A percentile compares a stretch with the other conserved stretches of the same genome.
phyloP scores from a whole-genome alignment of 257 asterid genomes.

The Jasminum sambac region DNA sequence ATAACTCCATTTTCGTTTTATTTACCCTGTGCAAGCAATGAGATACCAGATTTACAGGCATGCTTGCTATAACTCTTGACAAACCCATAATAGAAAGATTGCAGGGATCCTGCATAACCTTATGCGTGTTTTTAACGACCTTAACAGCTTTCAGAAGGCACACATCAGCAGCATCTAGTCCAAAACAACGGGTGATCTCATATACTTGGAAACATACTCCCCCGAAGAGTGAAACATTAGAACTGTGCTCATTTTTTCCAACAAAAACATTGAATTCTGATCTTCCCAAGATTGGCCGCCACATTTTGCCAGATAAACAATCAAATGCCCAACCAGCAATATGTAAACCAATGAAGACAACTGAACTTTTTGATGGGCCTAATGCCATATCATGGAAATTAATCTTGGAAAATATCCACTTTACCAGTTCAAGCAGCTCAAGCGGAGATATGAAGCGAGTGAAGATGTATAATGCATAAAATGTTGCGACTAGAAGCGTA shows the following conservation, averaged over 20 bases:
- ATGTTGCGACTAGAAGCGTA: conserved; percentile 45
- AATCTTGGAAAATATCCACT: conserved; percentile 64
- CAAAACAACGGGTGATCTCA: conserved; percentile 44
- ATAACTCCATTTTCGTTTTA: conserved; percentile 55
- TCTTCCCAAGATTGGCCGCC: conserved; percentile 35
- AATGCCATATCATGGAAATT: conserved; percentile 35
- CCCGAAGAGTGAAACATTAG: conserved; percentile 52
- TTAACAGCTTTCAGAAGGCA: conserved; percentile 77
- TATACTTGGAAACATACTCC: conserved; percentile 44
- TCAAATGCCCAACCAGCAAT: conserved; percentile 62
- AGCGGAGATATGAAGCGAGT: conserved; percentile 45
- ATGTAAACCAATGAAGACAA: conserved; percentile 57
- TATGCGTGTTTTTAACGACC: conserved; percentile 41
- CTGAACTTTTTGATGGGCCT: conserved; percentile 38
- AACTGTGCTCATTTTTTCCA: conserved; percentile 36
- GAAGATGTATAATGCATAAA: conserved; percentile 48
- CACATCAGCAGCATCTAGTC: conserved; percentile 60
- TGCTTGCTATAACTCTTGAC: conserved; percentile 55
- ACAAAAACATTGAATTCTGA: conserved; percentile 23
- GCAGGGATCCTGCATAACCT: conserved; percentile 36
- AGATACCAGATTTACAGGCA: conserved; percentile 52
- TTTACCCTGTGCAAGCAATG: conserved; percentile 56
- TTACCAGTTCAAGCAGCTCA: conserved; percentile 60
- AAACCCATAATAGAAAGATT: conserved; percentile 48
- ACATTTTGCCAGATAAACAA: conserved; percentile 43